Percentiles rank a stretch among this genome's conserved stretches.
These are phyloP conservation scores for Schwanniomyces pseudopolymorphus DNA, from an alignment of 805 yeast genomes.

Conservation along the genomic window DNA sequence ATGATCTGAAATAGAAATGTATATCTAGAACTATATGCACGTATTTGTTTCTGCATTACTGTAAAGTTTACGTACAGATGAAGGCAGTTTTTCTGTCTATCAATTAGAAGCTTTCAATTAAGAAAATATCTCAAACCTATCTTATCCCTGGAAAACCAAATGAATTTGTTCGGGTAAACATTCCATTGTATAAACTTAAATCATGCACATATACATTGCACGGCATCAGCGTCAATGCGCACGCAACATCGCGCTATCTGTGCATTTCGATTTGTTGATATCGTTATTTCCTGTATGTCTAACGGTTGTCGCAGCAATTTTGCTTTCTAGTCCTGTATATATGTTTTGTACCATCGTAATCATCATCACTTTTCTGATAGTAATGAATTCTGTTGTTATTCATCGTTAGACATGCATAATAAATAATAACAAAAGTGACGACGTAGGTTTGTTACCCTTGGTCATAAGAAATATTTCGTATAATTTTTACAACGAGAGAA, in stretches of 20 bases:
- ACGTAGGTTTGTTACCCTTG: neutral
- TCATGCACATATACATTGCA: neutral
- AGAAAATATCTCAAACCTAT: neutral
- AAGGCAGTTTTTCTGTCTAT: neutral
- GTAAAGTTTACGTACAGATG: neutral
- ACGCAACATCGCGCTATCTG: neutral
- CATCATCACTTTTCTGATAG: neutral
- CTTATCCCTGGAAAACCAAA: neutral
- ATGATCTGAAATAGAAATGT: no score
- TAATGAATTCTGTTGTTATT: no score
- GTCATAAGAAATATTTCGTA: neutral
- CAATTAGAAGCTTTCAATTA: neutral
- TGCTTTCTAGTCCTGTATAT: neutral
- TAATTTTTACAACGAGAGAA: neutral
- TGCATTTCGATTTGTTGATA: neutral
- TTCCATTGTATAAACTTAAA: neutral
- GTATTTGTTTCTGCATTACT: neutral
- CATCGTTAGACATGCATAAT: neutral
- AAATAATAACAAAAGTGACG: neutral
- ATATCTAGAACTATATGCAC: neutral
- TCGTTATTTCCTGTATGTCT: neutral
- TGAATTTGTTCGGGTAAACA: neutral
- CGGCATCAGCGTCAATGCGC: neutral
- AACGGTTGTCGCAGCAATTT: neutral
- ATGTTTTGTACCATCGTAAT: neutral